Base-by-base conservation (phyloP, 768 basidiomycete species). In the Dioszegia aurantiaca region DNA sequence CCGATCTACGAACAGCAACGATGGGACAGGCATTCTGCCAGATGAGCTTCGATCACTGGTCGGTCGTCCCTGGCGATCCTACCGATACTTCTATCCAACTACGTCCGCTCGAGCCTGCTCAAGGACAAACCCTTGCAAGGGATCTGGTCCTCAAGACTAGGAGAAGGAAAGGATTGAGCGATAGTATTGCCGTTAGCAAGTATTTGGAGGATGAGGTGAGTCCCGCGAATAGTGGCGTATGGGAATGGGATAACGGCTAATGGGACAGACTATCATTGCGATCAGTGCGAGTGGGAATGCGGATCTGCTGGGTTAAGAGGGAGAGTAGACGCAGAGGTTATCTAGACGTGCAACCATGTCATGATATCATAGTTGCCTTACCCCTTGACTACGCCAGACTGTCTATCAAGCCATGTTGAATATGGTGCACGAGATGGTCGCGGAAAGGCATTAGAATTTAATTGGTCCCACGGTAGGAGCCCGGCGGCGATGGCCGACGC, bases 11-110 rank as follows among this genome's bases (percentile, higher is more conserved):
- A 69, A 98, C 93, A 46, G 91, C 95, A 45, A 99, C 95, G 24
- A 91, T 95, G 78, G 95, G 95, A 26, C 95, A 98, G 77, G 95
- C 95, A n/a, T 98, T 97, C 80, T 95, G 92, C 72, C 80, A 91
- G 69, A 93, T 97, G 77, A 85, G 90, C 62, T 99, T 98, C 77
- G 94, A 98, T 77, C 95, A 99, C 70, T 99, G 95, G 95, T 87
- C 88, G 16, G 89, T 94, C 70, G 94, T 98, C n/a, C 94, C 94
- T 68, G 93, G 95, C 77, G 95, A 99, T 80, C 95, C 95, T 52
- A 93, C 89, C 74, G 95, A 99, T 80, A 90, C 91, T 65, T 88
- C 86, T 69, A 97, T 99, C 79, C 90, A 94, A 78, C 85, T 97
- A 56, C 84, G 93, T 59, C 95, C 95, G 55, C 80, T 99, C 58